phyloP scores from a whole-genome alignment of 2,329 filamentous ascomycete genomes.

The Colletotrichum musae region DNA sequence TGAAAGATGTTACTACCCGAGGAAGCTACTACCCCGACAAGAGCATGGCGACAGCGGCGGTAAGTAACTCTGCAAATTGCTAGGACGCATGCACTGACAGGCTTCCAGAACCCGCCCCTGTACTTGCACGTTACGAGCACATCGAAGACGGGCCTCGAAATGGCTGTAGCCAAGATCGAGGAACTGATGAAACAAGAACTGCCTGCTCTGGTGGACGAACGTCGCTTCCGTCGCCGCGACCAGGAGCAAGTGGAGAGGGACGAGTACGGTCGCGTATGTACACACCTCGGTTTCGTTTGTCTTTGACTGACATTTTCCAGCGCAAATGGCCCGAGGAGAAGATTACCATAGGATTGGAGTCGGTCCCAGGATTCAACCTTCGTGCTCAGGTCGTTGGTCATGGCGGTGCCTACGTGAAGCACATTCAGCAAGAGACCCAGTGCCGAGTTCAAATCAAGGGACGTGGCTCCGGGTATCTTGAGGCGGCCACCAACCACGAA shows the following conservation, averaged over 20 bases:
- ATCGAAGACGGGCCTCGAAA: conserved; percentile 90
- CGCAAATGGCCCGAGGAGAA: conserved; percentile 99
- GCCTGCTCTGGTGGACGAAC: conserved; percentile 94
- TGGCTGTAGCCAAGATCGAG: conserved; percentile 89
- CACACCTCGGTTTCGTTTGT: conserved; percentile 1
- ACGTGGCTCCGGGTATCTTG: conserved; percentile 93
- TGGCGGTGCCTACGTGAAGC: conserved; percentile 95
- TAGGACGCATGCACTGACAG: conserved; percentile 17
- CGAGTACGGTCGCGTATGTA: conserved; percentile 86
- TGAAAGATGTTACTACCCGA: conserved; percentile 95
- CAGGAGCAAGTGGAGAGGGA: conserved; percentile 88
- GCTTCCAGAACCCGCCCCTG: conserved; percentile 85
- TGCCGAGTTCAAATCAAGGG: conserved; percentile 99
- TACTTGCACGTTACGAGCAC: conserved; percentile 97
- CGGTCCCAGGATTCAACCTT: conserved; percentile 94
- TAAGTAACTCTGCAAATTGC: conserved; percentile 65
- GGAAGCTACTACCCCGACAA: conserved; percentile 98
- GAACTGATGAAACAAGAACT: conserved; percentile 97
- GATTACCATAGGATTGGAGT: conserved; percentile 91
- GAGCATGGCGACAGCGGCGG: conserved; percentile 93
- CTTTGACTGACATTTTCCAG: conserved; percentile 60
- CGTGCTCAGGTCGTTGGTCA: conserved; percentile 96
- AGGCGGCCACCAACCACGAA: conserved; percentile 88
- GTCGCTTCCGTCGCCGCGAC: conserved; percentile 89
- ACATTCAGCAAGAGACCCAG: conserved; percentile 95